Evolutionary conservation across 805 yeast genomes (phyloP).

Genomic region (Spathaspora passalidarum): DNA sequence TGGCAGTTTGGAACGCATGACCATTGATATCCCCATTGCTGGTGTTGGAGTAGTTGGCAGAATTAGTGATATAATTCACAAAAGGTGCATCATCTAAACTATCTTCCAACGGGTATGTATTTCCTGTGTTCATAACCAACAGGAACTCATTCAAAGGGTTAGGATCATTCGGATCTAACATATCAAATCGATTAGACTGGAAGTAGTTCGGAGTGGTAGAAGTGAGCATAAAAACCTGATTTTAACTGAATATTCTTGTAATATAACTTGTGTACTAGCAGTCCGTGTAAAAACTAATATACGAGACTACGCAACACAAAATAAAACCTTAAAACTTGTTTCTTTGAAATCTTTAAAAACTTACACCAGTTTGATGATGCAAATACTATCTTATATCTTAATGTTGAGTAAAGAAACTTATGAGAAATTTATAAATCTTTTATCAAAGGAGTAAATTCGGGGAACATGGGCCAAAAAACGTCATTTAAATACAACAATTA

Average conservation of each 20-base stretch:
- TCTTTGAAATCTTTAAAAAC: background rate
- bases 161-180: constrained; percentile 17
- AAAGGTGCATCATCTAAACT: background rate
- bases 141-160: constrained; percentile 13
- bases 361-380: background rate
- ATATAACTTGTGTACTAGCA: too few relatives aligned
- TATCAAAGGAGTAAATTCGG: background rate
- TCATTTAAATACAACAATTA: background rate
- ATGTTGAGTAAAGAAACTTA: background rate
- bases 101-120: background rate
- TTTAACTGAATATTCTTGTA: too few relatives aligned
- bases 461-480: background rate
- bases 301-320: background rate
- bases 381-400: background rate
- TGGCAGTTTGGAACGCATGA: background rate
- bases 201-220: constrained; percentile 8
- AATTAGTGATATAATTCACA: background rate
- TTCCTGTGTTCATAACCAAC: constrained; percentile 1
- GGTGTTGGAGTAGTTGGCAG: background rate
- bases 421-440: background rate
- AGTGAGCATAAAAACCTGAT: constrained; percentile 8
- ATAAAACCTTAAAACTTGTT: background rate
- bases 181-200: constrained; percentile 13
- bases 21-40: background rate
- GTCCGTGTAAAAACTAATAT: too few relatives aligned